Evolutionary conservation across 2,329 filamentous ascomycete genomes (phyloP).

Genomic region (Botrytis pseudocinerea): DNA sequence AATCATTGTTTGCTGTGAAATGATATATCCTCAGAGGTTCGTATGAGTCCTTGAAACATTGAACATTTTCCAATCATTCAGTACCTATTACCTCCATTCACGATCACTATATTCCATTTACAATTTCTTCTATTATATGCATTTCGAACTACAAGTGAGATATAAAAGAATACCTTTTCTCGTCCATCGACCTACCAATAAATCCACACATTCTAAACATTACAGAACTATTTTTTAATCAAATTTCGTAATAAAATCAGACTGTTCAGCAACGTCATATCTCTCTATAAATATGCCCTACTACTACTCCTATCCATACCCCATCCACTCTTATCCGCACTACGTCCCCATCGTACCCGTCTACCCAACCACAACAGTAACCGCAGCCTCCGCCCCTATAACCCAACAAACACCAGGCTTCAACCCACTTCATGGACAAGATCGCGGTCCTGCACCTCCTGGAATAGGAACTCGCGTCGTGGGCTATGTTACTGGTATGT

Average conservation of each 20-base stretch:
- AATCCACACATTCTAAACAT: neutral
- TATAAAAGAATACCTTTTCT: neutral
- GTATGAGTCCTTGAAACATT: neutral
- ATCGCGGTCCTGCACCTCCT: neutral
- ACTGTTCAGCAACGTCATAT: neutral
- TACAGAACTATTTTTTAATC: too few relatives aligned
- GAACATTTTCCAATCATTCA: neutral
- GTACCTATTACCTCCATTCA: neutral
- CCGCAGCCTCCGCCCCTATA: neutral
- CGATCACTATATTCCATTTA: neutral
- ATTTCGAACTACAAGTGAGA: neutral
- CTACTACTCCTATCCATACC: neutral
- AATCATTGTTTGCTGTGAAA: neutral
- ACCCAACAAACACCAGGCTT: neutral
- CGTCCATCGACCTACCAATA: neutral
- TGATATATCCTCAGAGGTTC: neutral
- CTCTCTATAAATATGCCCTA: neutral
- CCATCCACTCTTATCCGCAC: neutral
- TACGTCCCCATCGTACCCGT: neutral
- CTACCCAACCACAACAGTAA: neutral
- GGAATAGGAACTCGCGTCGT: neutral
- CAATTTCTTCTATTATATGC: fast-evolving
- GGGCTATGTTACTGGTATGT: conserved; percentile 2
- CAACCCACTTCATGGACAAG: neutral
- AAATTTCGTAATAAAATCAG: neutral